A percentile compares a stretch with the other conserved stretches of the same genome.
Evolutionary conservation across 2,329 filamentous ascomycete genomes (phyloP).

Genomic region (Diaporthe velutina): DNA sequence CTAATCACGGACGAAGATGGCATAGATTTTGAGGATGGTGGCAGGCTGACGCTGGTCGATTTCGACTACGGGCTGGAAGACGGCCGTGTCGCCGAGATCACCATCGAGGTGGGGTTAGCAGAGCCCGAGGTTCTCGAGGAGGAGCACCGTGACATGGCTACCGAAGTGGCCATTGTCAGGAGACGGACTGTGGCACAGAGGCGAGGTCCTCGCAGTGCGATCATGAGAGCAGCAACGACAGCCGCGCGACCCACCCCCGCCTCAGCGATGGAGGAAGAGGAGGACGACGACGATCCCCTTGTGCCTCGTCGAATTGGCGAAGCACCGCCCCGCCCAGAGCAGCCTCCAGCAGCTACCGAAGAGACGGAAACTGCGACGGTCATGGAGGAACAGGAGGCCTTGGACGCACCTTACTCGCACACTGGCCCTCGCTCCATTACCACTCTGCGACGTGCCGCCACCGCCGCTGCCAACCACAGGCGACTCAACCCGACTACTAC

Average conservation of each 20-base stretch:
- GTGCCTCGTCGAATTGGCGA: conserved; percentile 63
- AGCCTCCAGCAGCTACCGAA: conserved; percentile 46
- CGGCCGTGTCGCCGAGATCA: conserved; percentile 69
- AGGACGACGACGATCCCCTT: conserved; percentile 65
- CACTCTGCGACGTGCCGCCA: conserved; percentile 79
- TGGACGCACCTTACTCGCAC: conserved; percentile 81
- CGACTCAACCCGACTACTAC: conserved; percentile 72
- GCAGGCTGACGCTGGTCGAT: conserved; percentile 79
- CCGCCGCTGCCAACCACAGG: conserved; percentile 81
- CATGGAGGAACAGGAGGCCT: conserved; percentile 69
- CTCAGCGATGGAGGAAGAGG: conserved; percentile 44
- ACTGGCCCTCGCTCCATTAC: conserved; percentile 78
- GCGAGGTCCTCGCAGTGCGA: conserved; percentile 60
- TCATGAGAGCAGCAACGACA: conserved; percentile 64
- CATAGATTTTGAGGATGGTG: conserved; percentile 82
- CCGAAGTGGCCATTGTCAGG: conserved; percentile 83
- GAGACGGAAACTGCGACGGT: conserved; percentile 61
- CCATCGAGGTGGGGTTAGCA: conserved; percentile 80
- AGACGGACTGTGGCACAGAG: conserved; percentile 78
- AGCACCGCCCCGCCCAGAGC: conserved; percentile 43
- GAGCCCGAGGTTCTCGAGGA: conserved; percentile 79
- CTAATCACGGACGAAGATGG: conserved; percentile 74
- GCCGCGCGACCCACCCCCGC: conserved; percentile 50
- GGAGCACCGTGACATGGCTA: conserved; percentile 79
- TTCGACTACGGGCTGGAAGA: conserved; percentile 74